Percentiles rank a stretch among this genome's conserved stretches.
Conservation (phyloP, 441 rosid species). For the Euphorbia celastroides region DNA sequence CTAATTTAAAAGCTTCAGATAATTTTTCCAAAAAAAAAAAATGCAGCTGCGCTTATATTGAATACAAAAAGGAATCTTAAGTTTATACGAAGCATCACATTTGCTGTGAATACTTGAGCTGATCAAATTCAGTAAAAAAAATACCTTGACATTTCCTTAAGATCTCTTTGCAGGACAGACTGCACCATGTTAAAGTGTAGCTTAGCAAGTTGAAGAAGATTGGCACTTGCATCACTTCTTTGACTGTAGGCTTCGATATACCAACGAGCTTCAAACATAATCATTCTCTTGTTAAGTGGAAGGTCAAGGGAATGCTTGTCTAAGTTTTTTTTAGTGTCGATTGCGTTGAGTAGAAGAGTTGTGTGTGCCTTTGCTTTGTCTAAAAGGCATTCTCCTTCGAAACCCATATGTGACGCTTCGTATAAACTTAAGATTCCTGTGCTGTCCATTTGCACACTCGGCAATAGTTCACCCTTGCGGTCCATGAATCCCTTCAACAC, state of each 20-base stretch:
- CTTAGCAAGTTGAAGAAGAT: conserved; percentile 33
- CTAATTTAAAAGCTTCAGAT: not conserved
- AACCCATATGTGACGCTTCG: conserved; percentile 18
- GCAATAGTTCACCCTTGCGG: conserved; percentile 4
- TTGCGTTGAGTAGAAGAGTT: conserved; percentile 13
- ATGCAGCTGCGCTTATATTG: no score
- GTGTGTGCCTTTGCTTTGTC: conserved; percentile 16
- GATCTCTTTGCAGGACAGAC: conserved; percentile 24
- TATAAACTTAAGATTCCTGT: conserved; percentile 19
- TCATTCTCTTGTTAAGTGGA: conserved; percentile 30
- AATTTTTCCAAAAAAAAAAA: no score
- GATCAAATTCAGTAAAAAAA: no score
- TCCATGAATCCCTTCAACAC: conserved; percentile 16
- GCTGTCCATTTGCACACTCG: not conserved
- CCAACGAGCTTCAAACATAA: conserved; percentile 32
- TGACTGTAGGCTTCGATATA: conserved; percentile 28
- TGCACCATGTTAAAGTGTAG: conserved; percentile 30
- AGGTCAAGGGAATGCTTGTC: conserved; percentile 31
- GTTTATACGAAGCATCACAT: conserved; percentile 24
- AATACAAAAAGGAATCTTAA: conserved; percentile 12
- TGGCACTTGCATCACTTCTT: not conserved
- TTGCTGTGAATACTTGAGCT: no score
- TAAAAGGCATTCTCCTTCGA: conserved; percentile 26
- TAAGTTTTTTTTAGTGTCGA: not conserved
- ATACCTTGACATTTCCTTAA: not conserved